Evolutionary conservation across 2,329 filamentous ascomycete genomes (phyloP).

Genomic region (Didymella lethalis): DNA sequence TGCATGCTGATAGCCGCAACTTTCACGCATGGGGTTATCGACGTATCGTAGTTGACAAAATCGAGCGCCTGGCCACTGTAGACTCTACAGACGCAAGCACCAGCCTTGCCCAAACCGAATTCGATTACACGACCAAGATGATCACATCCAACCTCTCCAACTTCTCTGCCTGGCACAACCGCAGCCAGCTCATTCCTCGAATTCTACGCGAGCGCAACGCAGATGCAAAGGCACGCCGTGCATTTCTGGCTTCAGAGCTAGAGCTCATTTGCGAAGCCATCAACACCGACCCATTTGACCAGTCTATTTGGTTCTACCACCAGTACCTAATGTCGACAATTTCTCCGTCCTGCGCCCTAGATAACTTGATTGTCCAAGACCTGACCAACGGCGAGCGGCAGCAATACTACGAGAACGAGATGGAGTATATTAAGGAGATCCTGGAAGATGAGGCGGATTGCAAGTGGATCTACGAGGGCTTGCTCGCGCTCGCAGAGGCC

Average conservation of each 20-base stretch:
- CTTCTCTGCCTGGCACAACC: conserved; percentile 96
- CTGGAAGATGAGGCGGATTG: conserved; percentile 72
- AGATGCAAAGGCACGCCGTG: conserved; percentile 66
- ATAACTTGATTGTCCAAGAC: conserved; percentile 69
- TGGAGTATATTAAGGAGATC: conserved; percentile 76
- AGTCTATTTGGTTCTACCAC: conserved; percentile 97
- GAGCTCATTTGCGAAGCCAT: conserved; percentile 77
- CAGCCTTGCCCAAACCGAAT: conserved; percentile 80
- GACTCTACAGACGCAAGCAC: conserved; percentile 20
- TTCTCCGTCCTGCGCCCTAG: conserved; percentile 59
- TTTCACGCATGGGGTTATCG: conserved; percentile 98
- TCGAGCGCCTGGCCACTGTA: conserved; percentile 65
- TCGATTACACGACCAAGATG: conserved; percentile 90
- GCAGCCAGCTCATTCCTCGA: conserved; percentile 81
- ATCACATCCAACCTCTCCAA: conserved; percentile 86
- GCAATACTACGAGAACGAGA: conserved; percentile 72
- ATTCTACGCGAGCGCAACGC: conserved; percentile 76
- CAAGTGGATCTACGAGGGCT: conserved; percentile 89
- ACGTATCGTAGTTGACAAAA: conserved; percentile 75
- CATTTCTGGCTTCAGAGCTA: conserved; percentile 80
- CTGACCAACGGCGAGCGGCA: conserved; percentile 69
- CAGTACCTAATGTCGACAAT: conserved; percentile 78
- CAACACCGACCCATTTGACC: conserved; percentile 90
- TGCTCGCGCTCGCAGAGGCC: conserved; percentile 78
- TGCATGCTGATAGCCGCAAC: conserved; percentile 84